These are phyloP conservation scores for Scheffersomyces ergatensis DNA, from an alignment of 805 yeast species.

Conservation along the genomic window DNA sequence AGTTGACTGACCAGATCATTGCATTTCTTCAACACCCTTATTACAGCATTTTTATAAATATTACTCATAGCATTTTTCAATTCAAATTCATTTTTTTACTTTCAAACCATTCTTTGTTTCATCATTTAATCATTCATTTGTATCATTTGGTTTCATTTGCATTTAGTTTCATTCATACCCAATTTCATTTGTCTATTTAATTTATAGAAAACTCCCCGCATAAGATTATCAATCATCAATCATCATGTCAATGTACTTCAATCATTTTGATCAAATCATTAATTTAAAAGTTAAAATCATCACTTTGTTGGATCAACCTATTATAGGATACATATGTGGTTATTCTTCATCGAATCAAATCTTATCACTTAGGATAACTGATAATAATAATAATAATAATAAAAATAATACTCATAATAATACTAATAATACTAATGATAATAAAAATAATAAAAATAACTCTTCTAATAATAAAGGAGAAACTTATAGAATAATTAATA, in stretches of 20 bases:
- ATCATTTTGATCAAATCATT: conserved; percentile 14
- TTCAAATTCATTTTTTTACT: too few relatives aligned
- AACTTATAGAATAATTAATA: conserved; percentile 51
- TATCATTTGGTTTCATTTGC: too few relatives aligned
- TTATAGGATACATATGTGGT: conserved; percentile 64
- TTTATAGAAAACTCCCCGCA: too few relatives aligned
- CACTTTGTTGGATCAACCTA: conserved; percentile 54
- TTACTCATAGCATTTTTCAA: too few relatives aligned
- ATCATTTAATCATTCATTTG: too few relatives aligned
- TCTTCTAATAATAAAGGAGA: conserved; percentile 9
- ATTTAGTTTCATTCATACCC: too few relatives aligned
- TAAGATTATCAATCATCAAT: too few relatives aligned
- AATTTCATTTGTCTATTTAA: too few relatives aligned
- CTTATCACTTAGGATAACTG: conserved; percentile 28
- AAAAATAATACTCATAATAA: conserved; percentile 11
- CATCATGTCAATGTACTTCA: conserved; percentile 6
- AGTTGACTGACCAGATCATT: too few relatives aligned
- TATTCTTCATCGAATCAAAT: conserved; percentile 50
- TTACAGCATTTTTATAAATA: too few relatives aligned
- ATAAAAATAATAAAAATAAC: conserved; percentile 7
- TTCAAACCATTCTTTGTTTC: too few relatives aligned
- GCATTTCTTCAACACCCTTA: too few relatives aligned
- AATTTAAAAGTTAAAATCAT: conserved; percentile 52
- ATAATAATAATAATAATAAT: conserved; percentile 10
- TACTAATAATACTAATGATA: conserved; percentile 6